Base-by-base conservation (phyloP, 108 stramenopile species). In the Skeletonema tropicum region DNA sequence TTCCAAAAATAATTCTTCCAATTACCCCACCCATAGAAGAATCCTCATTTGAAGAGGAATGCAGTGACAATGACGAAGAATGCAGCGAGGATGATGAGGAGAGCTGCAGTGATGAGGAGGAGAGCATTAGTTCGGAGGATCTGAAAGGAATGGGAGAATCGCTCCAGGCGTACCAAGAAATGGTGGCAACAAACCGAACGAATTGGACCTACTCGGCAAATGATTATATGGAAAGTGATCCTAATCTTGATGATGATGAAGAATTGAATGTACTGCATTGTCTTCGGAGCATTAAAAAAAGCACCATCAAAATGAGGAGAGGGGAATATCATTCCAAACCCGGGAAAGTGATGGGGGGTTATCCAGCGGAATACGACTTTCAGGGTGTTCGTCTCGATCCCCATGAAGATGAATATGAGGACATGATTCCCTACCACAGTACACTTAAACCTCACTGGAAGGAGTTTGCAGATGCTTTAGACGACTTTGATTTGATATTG, bases 301-400 rank as follows among this genome's bases (percentile, higher is more conserved):
- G 52, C 23, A 55, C 52, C 21, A 25, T 55, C 23, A 55, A 55
- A 55, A 55, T 55, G 52, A 55, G 52, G 52, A 5, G 52, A 23
- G 52, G 52, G 19, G 52, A 55, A 5, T 55, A 55, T 10, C 52
- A 55, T 7, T 1, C 9, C 52, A 15, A n/a, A 7, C 33, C 35
- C 9, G 8, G 8, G 35, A 35, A 6, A 35, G 35, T 8, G 35
- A 35, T 8, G 26, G 26, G 26, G 26, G 26, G 26, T 29, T 29
- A 29, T 29, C 26, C 48, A 49, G 17, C 17, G 17, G 11, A 17
- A 49, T 19, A 6, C 6, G 52, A 55, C 23, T 55, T 55, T 55
- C 52, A 55, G 7, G 52, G 52, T 23, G 2, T 55, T 55, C 52
- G 15, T 3, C 52, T 55, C 0, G 23, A 6, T 25, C 52, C 52